A percentile compares a stretch with the other conserved stretches of the same genome.
phyloP scores from a whole-genome alignment of 1,139 yeast species.

The Candida freyschussii region DNA sequence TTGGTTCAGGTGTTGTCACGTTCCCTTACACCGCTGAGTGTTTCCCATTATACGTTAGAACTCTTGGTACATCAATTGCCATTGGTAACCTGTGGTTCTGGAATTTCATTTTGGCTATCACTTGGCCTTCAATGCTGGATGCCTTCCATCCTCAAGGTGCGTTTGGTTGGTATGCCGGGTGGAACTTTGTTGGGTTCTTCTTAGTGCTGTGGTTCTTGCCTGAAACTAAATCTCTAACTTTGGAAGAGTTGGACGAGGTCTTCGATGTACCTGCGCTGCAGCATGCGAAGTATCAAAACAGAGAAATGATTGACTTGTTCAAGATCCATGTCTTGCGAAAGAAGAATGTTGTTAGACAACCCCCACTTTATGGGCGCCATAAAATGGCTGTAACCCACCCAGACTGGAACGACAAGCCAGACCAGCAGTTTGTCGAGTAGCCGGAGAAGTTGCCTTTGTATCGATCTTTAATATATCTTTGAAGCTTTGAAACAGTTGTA shows the following conservation, averaged over 20 bases:
- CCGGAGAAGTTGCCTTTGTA: not conserved
- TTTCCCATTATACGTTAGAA: slow-evolving; percentile 80
- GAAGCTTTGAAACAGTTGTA: not conserved
- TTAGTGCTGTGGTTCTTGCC: slow-evolving; percentile 63
- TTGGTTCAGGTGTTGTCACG: slow-evolving; percentile 90
- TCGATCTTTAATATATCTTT: not conserved
- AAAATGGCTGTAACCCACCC: slow-evolving; percentile 56
- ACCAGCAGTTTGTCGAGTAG: slow-evolving; percentile 39
- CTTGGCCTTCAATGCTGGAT: slow-evolving; percentile 71
- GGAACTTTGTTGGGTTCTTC: slow-evolving; percentile 76
- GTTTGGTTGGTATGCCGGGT: slow-evolving; percentile 84
- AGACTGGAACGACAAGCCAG: slow-evolving; percentile 59
- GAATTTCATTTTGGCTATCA: slow-evolving; percentile 72
- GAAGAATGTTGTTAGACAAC: slow-evolving; percentile 42
- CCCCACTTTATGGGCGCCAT: slow-evolving; percentile 52
- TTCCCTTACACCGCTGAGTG: slow-evolving; percentile 87
- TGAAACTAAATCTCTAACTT: slow-evolving; percentile 63
- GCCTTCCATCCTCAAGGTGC: slow-evolving; percentile 79
- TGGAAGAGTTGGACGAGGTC: slow-evolving; percentile 70
- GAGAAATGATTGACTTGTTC: slow-evolving; percentile 39
- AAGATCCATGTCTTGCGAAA: slow-evolving; percentile 38
- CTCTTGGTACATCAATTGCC: slow-evolving; percentile 81
- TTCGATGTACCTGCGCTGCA: slow-evolving; percentile 50
- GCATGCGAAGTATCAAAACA: slow-evolving; percentile 54
- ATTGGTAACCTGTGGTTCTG: slow-evolving; percentile 86